A percentile compares a stretch with the other conserved stretches of the same genome.
These are phyloP conservation scores for Phytophthora sojae DNA, from an alignment of 352 stramenopile species.

Conservation along the genomic window DNA sequence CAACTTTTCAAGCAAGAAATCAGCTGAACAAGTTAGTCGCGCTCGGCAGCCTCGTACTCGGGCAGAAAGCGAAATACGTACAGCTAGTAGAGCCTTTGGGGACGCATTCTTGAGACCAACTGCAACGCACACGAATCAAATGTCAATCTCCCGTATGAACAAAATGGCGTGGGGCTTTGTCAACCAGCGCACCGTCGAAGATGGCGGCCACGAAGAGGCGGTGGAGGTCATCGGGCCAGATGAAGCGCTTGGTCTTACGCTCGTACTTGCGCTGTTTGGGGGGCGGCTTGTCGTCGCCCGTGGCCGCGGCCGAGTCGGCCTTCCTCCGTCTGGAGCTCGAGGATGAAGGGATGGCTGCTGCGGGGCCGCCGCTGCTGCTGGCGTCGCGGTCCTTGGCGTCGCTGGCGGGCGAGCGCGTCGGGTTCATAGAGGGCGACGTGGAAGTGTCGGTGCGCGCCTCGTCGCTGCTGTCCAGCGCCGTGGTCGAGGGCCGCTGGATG, in stretches of 20 bases:
- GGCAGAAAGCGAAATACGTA: conserved; percentile 32
- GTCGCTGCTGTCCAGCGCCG: conserved; percentile 46
- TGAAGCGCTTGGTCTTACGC: conserved; percentile 89
- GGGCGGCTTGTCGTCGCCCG: conserved; percentile 26
- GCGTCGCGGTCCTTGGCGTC: conserved; percentile 17
- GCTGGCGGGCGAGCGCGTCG: conserved; percentile 24
- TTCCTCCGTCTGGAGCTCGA: conserved; percentile 32
- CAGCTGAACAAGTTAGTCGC: conserved; percentile 15
- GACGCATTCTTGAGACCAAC: conserved; percentile 90
- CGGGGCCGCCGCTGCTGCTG: neutral
- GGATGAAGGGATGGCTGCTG: neutral
- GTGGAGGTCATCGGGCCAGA: conserved; percentile 90
- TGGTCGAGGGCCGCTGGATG: conserved; percentile 28
- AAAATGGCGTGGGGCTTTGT: neutral
- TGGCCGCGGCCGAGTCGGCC: conserved; percentile 4
- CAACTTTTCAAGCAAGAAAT: conserved; percentile 46
- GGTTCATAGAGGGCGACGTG: conserved; percentile 43
- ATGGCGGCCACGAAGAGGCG: conserved; percentile 89
- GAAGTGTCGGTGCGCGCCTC: conserved; percentile 46
- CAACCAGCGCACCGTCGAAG: conserved; percentile 71
- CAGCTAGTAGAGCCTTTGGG: conserved; percentile 79
- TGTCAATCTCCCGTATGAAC: too few species aligned
- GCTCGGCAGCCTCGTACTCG: neutral
- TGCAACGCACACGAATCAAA: conserved; percentile 26
- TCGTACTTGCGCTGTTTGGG: conserved; percentile 87